Base-by-base conservation (phyloP, 2,329 filamentous ascomycete genomes). In the Exophiala alcalophila region DNA sequence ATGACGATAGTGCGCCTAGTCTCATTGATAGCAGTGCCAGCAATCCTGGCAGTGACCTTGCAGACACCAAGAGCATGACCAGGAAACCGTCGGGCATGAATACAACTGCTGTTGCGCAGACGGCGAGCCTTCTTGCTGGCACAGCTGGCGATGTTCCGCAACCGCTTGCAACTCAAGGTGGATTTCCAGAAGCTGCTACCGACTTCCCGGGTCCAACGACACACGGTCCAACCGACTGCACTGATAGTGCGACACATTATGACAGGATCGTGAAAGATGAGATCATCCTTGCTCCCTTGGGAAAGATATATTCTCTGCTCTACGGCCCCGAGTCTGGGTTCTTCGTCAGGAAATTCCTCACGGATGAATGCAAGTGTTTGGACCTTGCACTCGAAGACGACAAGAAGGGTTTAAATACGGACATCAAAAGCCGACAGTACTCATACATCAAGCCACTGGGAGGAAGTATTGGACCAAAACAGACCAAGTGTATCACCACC, bases 371-470 rank as follows among this genome's bases (percentile, higher is more conserved):
- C 43, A 97, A 95, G 62, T 92, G 86, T 30, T 74, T 77, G 3
- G 92, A 98, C n/a, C 64, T 97, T 18, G 83, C 86, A 50, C 82
- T 94, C 67, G 85, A 91, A 31, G 75, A 79, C 40, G 89, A 94
- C 55, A 87, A 88, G 59, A 84, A 83, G 57, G 88, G 86, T 0
- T 66, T 94, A 16, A 79, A 78, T 3, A 77, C 80, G 33, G 87
- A 94, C 12, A 86, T 83, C 65, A 86, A 82, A 61, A 76, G 77
- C 3, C 79, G 90, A 31, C 80, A 71, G 14, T 95, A 84, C 61
- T 83, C 81, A 1, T 98, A 96, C 62, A 94, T 94, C 67, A 97
- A 96, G 63, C 92, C 92, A 2, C 70, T 98, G 2, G 77, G 82
- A 56, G 86, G 75, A 2, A 74, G 86, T 1, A 91, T 98, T 53